These are phyloP conservation scores for Metroxylon sagu DNA, from an alignment of 176 grass and related monocot species.

Conservation along the genomic window DNA sequence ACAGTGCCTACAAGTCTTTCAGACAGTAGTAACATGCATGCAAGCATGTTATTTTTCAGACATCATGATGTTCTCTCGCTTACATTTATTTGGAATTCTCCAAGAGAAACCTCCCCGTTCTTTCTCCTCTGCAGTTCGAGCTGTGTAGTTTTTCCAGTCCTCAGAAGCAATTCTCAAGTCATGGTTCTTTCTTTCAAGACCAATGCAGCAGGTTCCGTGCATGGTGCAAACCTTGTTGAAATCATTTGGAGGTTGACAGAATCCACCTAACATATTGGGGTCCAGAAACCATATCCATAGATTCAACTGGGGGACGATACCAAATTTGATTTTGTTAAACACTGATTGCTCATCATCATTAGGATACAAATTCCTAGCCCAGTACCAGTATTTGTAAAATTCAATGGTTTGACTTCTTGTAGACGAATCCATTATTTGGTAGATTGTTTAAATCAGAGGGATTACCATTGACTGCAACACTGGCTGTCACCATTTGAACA, in stretches of 20 bases:
- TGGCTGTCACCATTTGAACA: constrained; percentile 43
- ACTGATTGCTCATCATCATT: constrained; percentile 62
- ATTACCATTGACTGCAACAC: constrained; percentile 78
- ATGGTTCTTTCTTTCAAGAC: constrained; percentile 32
- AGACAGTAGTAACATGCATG: too few species aligned
- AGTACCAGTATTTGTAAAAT: constrained; percentile 82
- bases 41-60: too few species aligned
- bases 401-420: constrained; percentile 58
- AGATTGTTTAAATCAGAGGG: constrained; percentile 51
- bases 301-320: background rate
- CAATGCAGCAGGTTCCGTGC: constrained; percentile 51
- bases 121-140: constrained; percentile 46
- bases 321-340: constrained; percentile 39
- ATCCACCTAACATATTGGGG: constrained; percentile 21
- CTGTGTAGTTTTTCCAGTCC: constrained; percentile 44
- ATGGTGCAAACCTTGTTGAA: constrained; percentile 33
- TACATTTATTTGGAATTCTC: constrained; percentile 3
- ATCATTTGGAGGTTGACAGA: constrained; percentile 33
- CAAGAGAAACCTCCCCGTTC: constrained; percentile 39
- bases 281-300: constrained; percentile 34
- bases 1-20: too few species aligned
- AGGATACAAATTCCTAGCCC: constrained; percentile 34
- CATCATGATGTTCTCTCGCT: too few species aligned
- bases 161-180: constrained; percentile 23
- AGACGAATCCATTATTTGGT: constrained; percentile 92